Evolutionary conservation across 495 filamentous ascomycete species (phyloP).

Genomic region (Annulohypoxylon maeteangense): DNA sequence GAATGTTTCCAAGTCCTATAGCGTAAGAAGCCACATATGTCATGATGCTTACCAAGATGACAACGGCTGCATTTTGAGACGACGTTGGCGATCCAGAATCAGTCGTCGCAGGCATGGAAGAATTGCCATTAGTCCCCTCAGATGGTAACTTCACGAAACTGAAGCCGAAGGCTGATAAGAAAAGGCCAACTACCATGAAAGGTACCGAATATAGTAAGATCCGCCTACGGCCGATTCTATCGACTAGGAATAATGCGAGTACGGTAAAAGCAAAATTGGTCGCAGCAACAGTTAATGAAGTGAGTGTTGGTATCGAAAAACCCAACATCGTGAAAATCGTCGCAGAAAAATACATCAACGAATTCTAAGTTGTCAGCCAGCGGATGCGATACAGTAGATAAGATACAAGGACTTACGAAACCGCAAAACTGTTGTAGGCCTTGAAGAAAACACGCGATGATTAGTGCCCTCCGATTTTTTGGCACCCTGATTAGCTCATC

Average conservation of each 20-base stretch:
- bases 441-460: slow-evolving; percentile 86
- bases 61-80: slow-evolving; percentile 54
- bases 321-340: slow-evolving; percentile 86
- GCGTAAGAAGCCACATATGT: slow-evolving; percentile 89
- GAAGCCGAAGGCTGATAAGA: slow-evolving; percentile 74
- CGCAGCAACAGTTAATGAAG: slow-evolving; percentile 79
- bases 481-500: slow-evolving; percentile 66
- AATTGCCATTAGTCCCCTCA: slow-evolving; percentile 43
- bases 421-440: slow-evolving; percentile 90
- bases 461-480: slow-evolving; percentile 79
- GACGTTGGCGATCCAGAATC: slow-evolving; percentile 20
- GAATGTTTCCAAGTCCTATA: slow-evolving; percentile 88
- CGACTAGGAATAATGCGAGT: slow-evolving; percentile 79
- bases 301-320: slow-evolving; percentile 83
- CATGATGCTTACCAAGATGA: slow-evolving; percentile 77
- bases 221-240: slow-evolving; percentile 80
- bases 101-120: slow-evolving; percentile 14
- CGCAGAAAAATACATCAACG: slow-evolving; percentile 94
- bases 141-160: slow-evolving; percentile 63
- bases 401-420: slow-evolving; percentile 66
- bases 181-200: slow-evolving; percentile 79
- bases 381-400: background rate
- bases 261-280: slow-evolving; percentile 88
- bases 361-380: slow-evolving; percentile 66
- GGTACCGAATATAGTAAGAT: slow-evolving; percentile 88